These are phyloP conservation scores for Warburgia ugandensis DNA, from an alignment of 164 flowering plant species.

Conservation along the genomic window DNA sequence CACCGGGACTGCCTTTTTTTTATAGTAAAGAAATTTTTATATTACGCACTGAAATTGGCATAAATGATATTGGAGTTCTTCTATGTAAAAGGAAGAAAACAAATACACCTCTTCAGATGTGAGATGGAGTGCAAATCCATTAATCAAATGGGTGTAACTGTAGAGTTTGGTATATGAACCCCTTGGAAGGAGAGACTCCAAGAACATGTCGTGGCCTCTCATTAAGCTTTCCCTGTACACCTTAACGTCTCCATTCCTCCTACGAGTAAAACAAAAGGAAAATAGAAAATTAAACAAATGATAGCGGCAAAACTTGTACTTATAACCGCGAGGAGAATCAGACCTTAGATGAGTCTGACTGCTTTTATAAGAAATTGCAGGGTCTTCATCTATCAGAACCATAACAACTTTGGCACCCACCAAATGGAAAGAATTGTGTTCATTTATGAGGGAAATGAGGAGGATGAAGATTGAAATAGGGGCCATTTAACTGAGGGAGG, in stretches of 20 bases:
- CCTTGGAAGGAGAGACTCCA: conserved; percentile 28
- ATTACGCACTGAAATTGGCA: no score
- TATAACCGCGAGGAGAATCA: neutral
- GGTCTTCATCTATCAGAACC: conserved; percentile 41
- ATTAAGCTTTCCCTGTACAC: conserved; percentile 28
- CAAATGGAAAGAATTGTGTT: conserved; percentile 7
- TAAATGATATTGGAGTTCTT: no score
- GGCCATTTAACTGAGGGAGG: conserved; percentile 6
- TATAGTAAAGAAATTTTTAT: no score
- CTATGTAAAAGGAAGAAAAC: no score
- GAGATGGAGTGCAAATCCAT: conserved; percentile 38
- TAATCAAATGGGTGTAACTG: conserved; percentile 44
- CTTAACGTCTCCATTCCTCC: conserved; percentile 19
- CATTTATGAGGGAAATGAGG: conserved; percentile 9
- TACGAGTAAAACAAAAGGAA: conserved; percentile 4
- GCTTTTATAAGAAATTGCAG: conserved; percentile 20
- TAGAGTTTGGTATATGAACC: conserved; percentile 38
- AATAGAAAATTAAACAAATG: neutral
- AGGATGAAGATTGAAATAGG: conserved; percentile 5
- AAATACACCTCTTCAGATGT: conserved; percentile 31
- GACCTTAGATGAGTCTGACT: conserved; percentile 16
- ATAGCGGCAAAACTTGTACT: neutral
- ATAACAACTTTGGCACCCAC: conserved; percentile 31
- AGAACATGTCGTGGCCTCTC: conserved; percentile 29
- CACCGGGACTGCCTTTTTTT: no score